Evolutionary conservation across 148 eudicot genomes (phyloP), one percentile per base, ranked within the genome.

Genomic region (Euryodendron excelsum): DNA sequence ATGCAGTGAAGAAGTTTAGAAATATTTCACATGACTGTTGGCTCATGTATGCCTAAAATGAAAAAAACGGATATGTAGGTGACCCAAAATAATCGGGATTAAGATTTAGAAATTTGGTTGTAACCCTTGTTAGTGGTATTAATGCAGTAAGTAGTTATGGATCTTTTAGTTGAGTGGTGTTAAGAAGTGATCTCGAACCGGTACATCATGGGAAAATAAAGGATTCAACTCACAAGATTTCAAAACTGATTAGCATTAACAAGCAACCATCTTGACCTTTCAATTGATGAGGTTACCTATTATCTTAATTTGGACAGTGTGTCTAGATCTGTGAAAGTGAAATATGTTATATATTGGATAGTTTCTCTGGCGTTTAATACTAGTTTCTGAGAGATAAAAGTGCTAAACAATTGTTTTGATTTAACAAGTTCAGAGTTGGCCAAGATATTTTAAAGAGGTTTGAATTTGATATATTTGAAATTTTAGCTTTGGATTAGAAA

Each of bases 401-500:
- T 73, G 65, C 18, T 20, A 13, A 39, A 74, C 36, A 60, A 44
- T 20, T 18, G 0, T 74, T 28, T 18, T 28, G 1, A 60, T 9
- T 25, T 74, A 20, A 37, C 15, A 18, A 60, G 17, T 74, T 74
- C 6, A 39, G 39, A 55, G 20, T 56, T 27, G 52, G 36, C 74
- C 27, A 0, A 8, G 25, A 48, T 71, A 33, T 47, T 5, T 48
- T 30, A 17, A 69, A 37, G 27, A n/a, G 30, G 52, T 59, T 60
- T 74, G 48, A 25, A 48, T 30, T 71, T 71, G 59, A 28, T 27
- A 74, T 30, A 59, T 18, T 44, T 45, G 9, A 74, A 60, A 56
- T 8, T 8, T 48, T n/a, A 30, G 3, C 58, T 0, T 71, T 25
- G 17, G 34, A 44, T 33, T 28, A 20, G 50, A 45, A 71, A 28